Evolutionary conservation across 495 filamentous ascomycete species (phyloP).

Genomic region (Friedmanniomyces endolithicus): DNA sequence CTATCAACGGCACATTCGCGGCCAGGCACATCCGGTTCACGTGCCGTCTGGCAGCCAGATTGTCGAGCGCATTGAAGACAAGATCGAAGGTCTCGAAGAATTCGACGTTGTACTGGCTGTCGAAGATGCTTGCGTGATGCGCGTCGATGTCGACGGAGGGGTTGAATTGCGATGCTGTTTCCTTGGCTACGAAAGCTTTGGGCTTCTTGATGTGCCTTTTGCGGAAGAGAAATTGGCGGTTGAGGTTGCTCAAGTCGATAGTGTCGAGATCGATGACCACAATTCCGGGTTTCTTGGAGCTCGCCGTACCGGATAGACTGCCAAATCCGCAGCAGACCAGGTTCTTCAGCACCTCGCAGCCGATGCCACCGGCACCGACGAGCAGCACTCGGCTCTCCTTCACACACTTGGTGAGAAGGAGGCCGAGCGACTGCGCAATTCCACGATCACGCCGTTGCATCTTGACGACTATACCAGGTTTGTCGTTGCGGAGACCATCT

Average conservation of each 20-base stretch:
- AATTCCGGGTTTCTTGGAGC: conserved; percentile 41
- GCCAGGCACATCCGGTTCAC: conserved; percentile 97
- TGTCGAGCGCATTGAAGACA: conserved; percentile 96
- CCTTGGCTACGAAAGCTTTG: conserved; percentile 92
- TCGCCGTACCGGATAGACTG: neutral
- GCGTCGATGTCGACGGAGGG: conserved; percentile 78
- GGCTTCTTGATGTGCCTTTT: conserved; percentile 97
- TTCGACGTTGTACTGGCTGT: conserved; percentile 73
- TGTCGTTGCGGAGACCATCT: too few species aligned
- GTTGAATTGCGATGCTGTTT: conserved; percentile 83
- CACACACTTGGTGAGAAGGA: conserved; percentile 14
- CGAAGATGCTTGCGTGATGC: conserved; percentile 92
- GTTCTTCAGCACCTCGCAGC: conserved; percentile 96
- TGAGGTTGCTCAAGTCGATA: conserved; percentile 94
- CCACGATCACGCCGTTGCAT: conserved; percentile 18
- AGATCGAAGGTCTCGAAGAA: conserved; percentile 78
- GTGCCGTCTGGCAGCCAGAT: conserved; percentile 84
- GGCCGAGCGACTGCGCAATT: conserved; percentile 13
- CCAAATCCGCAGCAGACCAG: conserved; percentile 88
- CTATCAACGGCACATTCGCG: conserved; percentile 79
- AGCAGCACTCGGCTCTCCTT: conserved; percentile 56
- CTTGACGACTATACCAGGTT: conserved; percentile 33
- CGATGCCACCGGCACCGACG: conserved; percentile 93
- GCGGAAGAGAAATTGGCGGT: conserved; percentile 94
- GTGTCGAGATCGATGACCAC: conserved; percentile 97